phyloP scores from a whole-genome alignment of 495 filamentous ascomycete genomes.

The Talaromyces stipitatus region DNA sequence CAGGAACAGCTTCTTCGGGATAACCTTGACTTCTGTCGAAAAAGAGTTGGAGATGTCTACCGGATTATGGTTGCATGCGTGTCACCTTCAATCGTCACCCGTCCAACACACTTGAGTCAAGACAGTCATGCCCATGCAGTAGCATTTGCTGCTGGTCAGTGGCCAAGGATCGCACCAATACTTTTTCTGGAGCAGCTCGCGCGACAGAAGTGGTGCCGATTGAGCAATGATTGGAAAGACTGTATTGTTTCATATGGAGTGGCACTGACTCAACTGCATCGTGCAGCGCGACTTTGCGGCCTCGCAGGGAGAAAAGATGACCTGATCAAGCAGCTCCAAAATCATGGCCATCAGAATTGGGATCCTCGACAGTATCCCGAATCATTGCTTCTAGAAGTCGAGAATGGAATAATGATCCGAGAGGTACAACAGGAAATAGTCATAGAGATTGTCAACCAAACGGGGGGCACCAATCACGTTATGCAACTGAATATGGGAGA shows the following conservation, averaged over 20 bases:
- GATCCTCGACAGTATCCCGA: constrained; percentile 42
- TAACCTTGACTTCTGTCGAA: neutral
- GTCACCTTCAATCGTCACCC: neutral
- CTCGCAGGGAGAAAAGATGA: constrained; percentile 15
- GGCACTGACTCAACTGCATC: constrained; percentile 25
- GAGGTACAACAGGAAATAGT: constrained; percentile 50
- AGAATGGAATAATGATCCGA: constrained; percentile 52
- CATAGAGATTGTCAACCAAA: constrained; percentile 42
- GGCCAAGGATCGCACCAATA: constrained; percentile 15
- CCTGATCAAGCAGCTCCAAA: constrained; percentile 41
- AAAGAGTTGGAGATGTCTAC: neutral
- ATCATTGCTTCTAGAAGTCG: constrained; percentile 51
- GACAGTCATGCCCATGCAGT: neutral
- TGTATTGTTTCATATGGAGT: constrained; percentile 18
- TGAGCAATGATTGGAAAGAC: constrained; percentile 12
- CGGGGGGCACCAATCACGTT: constrained; percentile 32
- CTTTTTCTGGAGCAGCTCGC: constrained; percentile 16
- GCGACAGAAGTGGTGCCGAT: constrained; percentile 9
- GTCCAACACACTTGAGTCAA: neutral
- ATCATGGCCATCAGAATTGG: constrained; percentile 45
- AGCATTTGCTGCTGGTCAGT: neutral
- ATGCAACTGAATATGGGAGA: constrained; percentile 68
- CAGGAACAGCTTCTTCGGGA: neutral
- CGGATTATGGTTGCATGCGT: neutral
- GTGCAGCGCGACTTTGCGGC: constrained; percentile 18